phyloP scores from a whole-genome alignment of 352 stramenopile genomes.

The Phytophthora constricta region DNA sequence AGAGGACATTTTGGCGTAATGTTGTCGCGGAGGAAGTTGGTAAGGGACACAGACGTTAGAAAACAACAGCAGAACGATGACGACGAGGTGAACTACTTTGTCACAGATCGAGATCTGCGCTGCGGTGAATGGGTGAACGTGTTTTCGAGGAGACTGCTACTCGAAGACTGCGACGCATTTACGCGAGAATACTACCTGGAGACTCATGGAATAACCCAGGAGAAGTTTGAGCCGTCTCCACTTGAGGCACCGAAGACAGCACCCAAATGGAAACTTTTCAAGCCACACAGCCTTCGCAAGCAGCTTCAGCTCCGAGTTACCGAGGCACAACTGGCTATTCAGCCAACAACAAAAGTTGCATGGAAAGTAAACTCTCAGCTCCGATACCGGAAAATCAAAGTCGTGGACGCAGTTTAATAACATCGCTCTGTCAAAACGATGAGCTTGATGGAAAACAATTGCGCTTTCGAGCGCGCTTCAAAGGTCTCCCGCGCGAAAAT shows the following conservation, averaged over 20 bases:
- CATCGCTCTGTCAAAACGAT: slow-evolving; percentile 43
- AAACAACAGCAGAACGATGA: slow-evolving; percentile 23
- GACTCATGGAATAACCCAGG: slow-evolving; percentile 83
- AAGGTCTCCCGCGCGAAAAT: slow-evolving; percentile 39
- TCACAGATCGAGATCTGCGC: slow-evolving; percentile 75
- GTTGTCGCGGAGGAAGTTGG: slow-evolving; percentile 77
- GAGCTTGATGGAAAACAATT: slow-evolving; percentile 71
- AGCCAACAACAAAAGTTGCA: slow-evolving; percentile 37
- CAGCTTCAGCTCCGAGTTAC: slow-evolving; percentile 18
- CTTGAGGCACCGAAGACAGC: slow-evolving; percentile 2
- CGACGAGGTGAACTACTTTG: slow-evolving; percentile 37
- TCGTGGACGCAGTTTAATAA: slow-evolving; percentile 14
- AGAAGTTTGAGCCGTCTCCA: slow-evolving; percentile 43
- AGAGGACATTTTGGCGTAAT: slow-evolving; percentile 82
- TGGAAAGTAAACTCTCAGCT: slow-evolving; percentile 35
- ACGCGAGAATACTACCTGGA: slow-evolving; percentile 91
- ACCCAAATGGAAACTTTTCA: slow-evolving; percentile 70
- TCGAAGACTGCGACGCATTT: slow-evolving; percentile 92
- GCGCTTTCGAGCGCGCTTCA: slow-evolving; percentile 75
- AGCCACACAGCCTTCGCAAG: slow-evolving; percentile 10
- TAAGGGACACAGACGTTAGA: slow-evolving; percentile 35
- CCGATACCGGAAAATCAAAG: slow-evolving; percentile 28
- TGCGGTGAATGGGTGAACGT: slow-evolving; percentile 88
- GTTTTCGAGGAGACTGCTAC: slow-evolving; percentile 85
- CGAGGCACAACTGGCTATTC: slow-evolving; percentile 36